Percentiles rank a stretch among this genome's conserved stretches.
These are phyloP conservation scores for Aspergillus versicolor DNA, from an alignment of 2,329 filamentous ascomycete species.

Conservation along the genomic window DNA sequence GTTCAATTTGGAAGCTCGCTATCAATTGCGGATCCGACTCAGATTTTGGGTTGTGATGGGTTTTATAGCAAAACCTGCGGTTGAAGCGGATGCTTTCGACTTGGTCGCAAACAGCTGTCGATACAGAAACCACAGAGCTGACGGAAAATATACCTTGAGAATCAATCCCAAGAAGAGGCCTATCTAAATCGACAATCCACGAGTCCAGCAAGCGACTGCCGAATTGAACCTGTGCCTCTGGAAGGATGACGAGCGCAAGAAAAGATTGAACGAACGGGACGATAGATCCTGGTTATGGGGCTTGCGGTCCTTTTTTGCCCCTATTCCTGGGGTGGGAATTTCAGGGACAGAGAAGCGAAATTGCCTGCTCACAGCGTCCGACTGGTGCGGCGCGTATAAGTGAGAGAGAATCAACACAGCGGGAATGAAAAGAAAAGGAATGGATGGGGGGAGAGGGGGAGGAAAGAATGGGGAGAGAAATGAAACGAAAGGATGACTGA, in stretches of 20 bases:
- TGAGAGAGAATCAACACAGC: conserved; percentile 20
- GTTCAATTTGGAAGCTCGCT: neutral
- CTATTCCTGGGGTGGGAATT: conserved; percentile 17
- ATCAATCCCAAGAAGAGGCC: conserved; percentile 1
- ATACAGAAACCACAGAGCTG: neutral
- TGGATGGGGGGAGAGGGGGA: conserved; percentile 18
- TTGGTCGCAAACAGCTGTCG: neutral
- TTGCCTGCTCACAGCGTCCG: conserved; percentile 39
- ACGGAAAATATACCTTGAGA: conserved; percentile 1
- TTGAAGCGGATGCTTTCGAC: neutral
- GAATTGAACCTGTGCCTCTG: conserved; percentile 19
- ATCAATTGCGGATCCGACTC: neutral
- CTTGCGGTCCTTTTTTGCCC: conserved; percentile 3
- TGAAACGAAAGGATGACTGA: conserved; percentile 11
- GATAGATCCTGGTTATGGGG: neutral
- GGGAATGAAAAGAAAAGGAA: conserved; percentile 18
- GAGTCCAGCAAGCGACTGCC: conserved; percentile 33
- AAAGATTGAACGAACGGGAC: conserved; percentile 13
- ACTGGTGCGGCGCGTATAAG: conserved; percentile 35
- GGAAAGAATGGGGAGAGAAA: conserved; percentile 18
- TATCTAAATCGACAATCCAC: conserved; percentile 22
- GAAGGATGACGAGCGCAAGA: conserved; percentile 20
- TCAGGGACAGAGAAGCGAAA: conserved; percentile 19
- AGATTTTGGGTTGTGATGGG: neutral
- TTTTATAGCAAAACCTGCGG: neutral